A percentile compares a stretch with the other conserved stretches of the same genome.
Conservation (phyloP, 1,139 yeast species). For the Pichia sp. region DNA sequence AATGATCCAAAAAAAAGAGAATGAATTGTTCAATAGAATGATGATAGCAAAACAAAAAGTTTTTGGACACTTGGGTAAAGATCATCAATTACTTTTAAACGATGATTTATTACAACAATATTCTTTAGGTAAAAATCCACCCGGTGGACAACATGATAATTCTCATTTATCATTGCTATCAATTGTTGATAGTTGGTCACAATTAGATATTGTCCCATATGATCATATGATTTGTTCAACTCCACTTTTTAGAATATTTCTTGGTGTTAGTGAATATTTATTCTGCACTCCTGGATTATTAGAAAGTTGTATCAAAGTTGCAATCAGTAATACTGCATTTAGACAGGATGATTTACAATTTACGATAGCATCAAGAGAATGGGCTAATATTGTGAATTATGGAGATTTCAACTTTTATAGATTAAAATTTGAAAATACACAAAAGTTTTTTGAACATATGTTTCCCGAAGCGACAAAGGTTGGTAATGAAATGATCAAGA, state of each 20-base stretch:
- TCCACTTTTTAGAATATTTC: conserved; percentile 81
- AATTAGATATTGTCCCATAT: conserved; percentile 79
- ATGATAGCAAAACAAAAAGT: conserved; percentile 64
- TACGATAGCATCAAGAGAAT: conserved; percentile 70
- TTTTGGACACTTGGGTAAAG: conserved; percentile 54
- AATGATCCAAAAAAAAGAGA: conserved; percentile 64
- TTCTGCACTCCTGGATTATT: conserved; percentile 78
- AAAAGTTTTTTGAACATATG: conserved; percentile 76
- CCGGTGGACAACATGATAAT: conserved; percentile 65
- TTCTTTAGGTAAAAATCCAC: conserved; percentile 70
- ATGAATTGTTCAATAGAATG: conserved; percentile 53
- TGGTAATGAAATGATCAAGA: conserved; percentile 94
- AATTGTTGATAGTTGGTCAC: conserved; percentile 91
- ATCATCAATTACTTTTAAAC: conserved; percentile 60
- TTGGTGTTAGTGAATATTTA: conserved; percentile 89
- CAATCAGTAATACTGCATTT: conserved; percentile 59
- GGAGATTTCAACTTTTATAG: conserved; percentile 72
- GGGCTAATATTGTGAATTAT: conserved; percentile 78
- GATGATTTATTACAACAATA: conserved; percentile 76
- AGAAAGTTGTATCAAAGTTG: conserved; percentile 72
- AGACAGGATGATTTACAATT: conserved; percentile 84
- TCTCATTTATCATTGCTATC: conserved; percentile 84
- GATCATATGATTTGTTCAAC: conserved; percentile 97
- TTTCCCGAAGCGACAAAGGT: conserved; percentile 79
- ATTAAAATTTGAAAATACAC: conserved; percentile 69